phyloP scores from a whole-genome alignment of 805 yeast genomes.

The Helenozyma baotianmanensis region DNA sequence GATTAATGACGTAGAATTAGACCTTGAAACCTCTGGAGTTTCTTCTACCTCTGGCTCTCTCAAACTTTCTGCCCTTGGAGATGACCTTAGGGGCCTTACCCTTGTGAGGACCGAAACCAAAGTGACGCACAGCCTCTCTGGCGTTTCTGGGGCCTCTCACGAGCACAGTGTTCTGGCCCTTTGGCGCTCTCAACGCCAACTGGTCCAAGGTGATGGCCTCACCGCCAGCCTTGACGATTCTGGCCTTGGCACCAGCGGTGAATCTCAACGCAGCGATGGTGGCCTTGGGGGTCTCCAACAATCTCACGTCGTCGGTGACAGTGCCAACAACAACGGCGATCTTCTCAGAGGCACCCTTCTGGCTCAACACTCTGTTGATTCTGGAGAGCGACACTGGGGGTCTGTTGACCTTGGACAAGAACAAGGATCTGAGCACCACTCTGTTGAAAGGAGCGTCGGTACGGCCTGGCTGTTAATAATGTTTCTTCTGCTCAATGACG shows the following conservation, averaged over 20 bases:
- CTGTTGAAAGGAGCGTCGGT: constrained; percentile 99
- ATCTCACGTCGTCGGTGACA: constrained; percentile 96
- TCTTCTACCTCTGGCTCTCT: constrained; percentile 99
- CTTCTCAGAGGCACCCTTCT: constrained; percentile 82
- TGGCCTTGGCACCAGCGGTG: constrained; percentile 98
- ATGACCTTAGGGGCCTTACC: constrained; percentile 97
- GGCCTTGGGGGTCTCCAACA: constrained; percentile 90
- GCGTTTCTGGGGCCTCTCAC: constrained; percentile 98
- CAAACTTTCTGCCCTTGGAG: constrained; percentile 99
- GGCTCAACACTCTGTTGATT: constrained; percentile 76
- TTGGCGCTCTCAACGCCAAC: constrained; percentile 98
- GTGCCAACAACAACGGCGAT: constrained; percentile 93
- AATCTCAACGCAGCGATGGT: constrained; percentile 99
- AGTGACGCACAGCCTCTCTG: constrained; percentile 99
- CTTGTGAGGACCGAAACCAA: constrained; percentile 99
- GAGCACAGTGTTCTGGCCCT: constrained; percentile 97
- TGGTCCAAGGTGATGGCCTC: constrained; percentile 99
- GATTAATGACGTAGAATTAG: too few species aligned
- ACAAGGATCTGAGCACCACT: constrained; percentile 88
- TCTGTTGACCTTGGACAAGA: constrained; percentile 98
- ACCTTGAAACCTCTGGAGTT: constrained; percentile 99
- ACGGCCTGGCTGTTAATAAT: constrained; percentile 68
- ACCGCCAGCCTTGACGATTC: constrained; percentile 98
- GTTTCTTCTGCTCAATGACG: constrained; percentile 44
- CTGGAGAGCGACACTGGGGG: constrained; percentile 98